Base-by-base conservation (phyloP, 1,139 yeast genomes). In the Meyerozyma athensensis region DNA sequence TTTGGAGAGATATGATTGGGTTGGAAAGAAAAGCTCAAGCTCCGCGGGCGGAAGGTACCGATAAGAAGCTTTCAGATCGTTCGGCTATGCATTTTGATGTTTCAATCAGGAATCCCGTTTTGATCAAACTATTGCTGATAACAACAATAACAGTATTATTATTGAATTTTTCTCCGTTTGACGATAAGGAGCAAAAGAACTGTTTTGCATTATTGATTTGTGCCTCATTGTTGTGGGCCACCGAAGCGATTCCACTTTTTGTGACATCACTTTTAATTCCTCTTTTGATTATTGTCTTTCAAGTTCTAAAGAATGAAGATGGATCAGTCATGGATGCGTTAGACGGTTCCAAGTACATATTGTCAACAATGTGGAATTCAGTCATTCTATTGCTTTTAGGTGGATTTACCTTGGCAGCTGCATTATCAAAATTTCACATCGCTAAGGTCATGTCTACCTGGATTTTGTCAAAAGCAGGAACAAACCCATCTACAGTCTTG, bases 361-460 rank as follows among this genome's bases (percentile, higher is more conserved):
- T 81, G 18, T 56, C 76, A 2, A 63, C 77, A 8, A 81, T 81
- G 89, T 81, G 87, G 87, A 78, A 80, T 40, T 80, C 87, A 1
- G 84, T 83, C 4, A 81, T 81, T 43, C 73, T 81, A 69, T 70
- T 81, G 43, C 63, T 81, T 39, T 61, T 81, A 37, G 87, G 87
- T 43, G 90, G 90, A 21, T 81, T 81, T 56, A 79, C 87, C 2
- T 62, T 81, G 40, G 87, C 87, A 24, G 87, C 85, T 23, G 86
- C 86, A 1, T 65, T 81, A 44, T 77, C 87, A 9, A 81, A 81
- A 51, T 81, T 77, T 52, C 79, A 80, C 49, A 77, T 81, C 47
- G 87, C 89, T 5, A 79, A 76, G 52, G 70, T 81, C 42, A 61
- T 80, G 16, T 80, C 86, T 3, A 78, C 86, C 4, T 79, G 79